These are phyloP conservation scores for Sonneratia alba DNA, from an alignment of 345 rosid species.

Conservation along the genomic window DNA sequence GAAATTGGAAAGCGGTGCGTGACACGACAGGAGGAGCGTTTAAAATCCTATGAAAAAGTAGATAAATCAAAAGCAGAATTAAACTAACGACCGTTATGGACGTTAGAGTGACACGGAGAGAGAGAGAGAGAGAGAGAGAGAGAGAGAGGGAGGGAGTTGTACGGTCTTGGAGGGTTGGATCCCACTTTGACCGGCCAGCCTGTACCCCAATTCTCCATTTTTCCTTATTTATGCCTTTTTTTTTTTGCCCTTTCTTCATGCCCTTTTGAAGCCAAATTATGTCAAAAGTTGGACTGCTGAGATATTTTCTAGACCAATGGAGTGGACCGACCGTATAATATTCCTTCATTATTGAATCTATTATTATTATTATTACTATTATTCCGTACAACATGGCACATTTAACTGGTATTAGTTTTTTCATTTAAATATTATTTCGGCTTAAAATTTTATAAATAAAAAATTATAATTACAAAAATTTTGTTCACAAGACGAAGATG, in stretches of 20 bases:
- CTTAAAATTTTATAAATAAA: too few relatives aligned
- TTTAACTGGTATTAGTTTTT: too few relatives aligned
- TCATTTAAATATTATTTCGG: too few relatives aligned
- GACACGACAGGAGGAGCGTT: not conserved
- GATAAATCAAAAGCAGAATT: not conserved
- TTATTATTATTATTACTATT: too few relatives aligned
- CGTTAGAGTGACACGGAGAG: constrained; percentile 11
- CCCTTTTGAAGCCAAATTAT: not conserved
- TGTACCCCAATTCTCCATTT: constrained; percentile 31
- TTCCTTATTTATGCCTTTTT: not conserved
- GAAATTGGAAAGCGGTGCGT: not conserved
- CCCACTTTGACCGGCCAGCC: constrained; percentile 44
- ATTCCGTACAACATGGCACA: too few relatives aligned
- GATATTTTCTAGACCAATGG: constrained; percentile 2
- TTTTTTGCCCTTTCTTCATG: not conserved
- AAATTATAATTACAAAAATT: too few relatives aligned
- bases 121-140: not conserved
- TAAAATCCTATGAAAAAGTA: not conserved
- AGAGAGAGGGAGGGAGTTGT: not conserved
- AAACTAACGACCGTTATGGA: constrained; percentile 20
- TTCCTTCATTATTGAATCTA: too few relatives aligned
- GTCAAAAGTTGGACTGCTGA: not conserved
- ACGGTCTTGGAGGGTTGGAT: constrained; percentile 1
- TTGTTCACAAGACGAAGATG: too few relatives aligned
- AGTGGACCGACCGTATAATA: not conserved